A percentile compares a stretch with the other conserved stretches of the same genome.
Evolutionary conservation across 345 rosid species (phyloP).

Genomic region (Hevea brasiliensis): DNA sequence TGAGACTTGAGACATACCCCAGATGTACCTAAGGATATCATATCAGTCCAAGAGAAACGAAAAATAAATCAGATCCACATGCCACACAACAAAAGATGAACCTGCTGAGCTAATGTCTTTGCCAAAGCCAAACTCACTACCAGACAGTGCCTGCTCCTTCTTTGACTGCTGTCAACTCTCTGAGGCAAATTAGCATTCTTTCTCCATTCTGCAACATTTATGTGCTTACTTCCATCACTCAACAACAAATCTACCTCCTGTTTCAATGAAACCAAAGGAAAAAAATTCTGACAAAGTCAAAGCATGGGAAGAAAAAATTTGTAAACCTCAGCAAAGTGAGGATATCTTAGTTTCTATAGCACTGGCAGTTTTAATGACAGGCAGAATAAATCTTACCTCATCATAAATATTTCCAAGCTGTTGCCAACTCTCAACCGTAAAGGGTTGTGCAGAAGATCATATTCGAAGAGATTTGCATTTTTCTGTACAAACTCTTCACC

Average conservation of each 20-base stretch:
- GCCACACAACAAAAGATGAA: conserved; percentile 25
- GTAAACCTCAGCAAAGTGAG: conserved; percentile 11
- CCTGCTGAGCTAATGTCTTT: conserved; percentile 79
- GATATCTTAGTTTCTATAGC: background rate
- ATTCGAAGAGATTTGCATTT: conserved; percentile 78
- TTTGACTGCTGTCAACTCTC: conserved; percentile 89
- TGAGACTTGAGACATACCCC: conserved; percentile 4
- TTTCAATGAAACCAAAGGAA: conserved; percentile 31
- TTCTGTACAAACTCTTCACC: conserved; percentile 98
- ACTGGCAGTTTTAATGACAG: conserved; percentile 8
- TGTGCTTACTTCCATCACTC: conserved; percentile 98
- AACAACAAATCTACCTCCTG: conserved; percentile 98
- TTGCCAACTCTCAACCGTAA: conserved; percentile 93
- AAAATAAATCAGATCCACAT: background rate
- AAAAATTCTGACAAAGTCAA: conserved; percentile 15
- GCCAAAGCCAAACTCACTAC: conserved; percentile 95
- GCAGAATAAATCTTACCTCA: conserved; percentile 58
- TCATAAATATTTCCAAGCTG: conserved; percentile 87
- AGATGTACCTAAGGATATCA: conserved; percentile 2
- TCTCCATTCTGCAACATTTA: conserved; percentile 91
- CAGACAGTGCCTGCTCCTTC: conserved; percentile 93
- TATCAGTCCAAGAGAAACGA: background rate
- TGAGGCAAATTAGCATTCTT: conserved; percentile 67
- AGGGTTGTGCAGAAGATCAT: conserved; percentile 85
- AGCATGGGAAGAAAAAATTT: conserved; percentile 19